phyloP scores from a whole-genome alignment of 176 grass and related monocot genomes.

The Guadua angustifolia region DNA sequence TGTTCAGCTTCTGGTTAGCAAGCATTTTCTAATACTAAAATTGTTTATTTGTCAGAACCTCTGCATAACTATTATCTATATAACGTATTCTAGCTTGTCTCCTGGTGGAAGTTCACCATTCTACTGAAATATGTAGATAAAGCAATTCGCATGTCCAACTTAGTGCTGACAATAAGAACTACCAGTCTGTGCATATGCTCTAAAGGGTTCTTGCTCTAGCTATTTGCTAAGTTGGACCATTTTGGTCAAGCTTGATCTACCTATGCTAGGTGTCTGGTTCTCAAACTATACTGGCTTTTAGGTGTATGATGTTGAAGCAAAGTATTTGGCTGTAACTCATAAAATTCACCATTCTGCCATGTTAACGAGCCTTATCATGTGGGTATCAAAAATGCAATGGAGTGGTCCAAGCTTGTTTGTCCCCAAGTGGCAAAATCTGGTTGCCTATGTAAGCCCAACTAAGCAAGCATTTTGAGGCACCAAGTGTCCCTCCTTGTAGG shows the following conservation, averaged over 20 bases:
- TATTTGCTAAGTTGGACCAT: background rate
- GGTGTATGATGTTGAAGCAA: background rate
- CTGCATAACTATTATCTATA: constrained; percentile 18
- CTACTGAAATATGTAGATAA: constrained; percentile 17
- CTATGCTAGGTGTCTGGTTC: constrained; percentile 10
- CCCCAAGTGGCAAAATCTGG: background rate
- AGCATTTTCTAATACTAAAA: constrained; percentile 2
- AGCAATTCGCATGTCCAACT: background rate
- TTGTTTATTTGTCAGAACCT: background rate
- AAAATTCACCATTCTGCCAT: background rate
- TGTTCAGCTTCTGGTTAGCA: background rate
- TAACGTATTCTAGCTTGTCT: background rate
- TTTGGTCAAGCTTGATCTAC: constrained; percentile 4
- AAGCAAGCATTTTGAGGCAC: background rate
- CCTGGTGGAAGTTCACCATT: constrained; percentile 9
- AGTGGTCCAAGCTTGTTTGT: background rate
- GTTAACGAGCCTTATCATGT: background rate
- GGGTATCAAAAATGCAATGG: background rate
- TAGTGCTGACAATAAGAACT: constrained; percentile 24
- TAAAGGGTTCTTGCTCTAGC: background rate
- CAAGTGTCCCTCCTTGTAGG: background rate
- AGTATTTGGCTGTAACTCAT: background rate
- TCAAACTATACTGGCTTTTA: background rate
- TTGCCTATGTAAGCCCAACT: constrained; percentile 6
- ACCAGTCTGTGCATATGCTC: background rate